These are phyloP conservation scores for Fusarium verrucosum DNA, from an alignment of 2,329 filamentous ascomycete genomes.

Conservation along the genomic window DNA sequence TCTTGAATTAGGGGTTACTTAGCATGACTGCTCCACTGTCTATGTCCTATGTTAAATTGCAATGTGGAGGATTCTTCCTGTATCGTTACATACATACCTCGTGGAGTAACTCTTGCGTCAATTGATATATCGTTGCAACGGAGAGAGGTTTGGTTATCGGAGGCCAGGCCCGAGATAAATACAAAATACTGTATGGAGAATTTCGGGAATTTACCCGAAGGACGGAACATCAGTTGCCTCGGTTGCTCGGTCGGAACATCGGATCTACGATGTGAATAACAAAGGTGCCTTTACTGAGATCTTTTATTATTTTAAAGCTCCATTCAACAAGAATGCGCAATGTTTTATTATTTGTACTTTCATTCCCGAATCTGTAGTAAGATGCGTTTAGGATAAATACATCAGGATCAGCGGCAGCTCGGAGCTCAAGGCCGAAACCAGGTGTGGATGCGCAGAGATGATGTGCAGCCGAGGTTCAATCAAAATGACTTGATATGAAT, in stretches of 20 bases:
- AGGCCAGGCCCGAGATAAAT: slow-evolving; percentile 13
- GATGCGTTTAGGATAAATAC: not conserved
- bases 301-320: not conserved
- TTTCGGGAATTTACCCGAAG: slow-evolving; percentile 13
- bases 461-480: slow-evolving; percentile 25
- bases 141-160: not conserved
- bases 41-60: not conserved
- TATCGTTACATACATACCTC: not conserved
- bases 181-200: not conserved
- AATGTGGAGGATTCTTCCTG: not conserved
- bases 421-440: slow-evolving; percentile 5
- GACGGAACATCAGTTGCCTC: slow-evolving; percentile 35
- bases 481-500: not conserved
- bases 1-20: not conserved
- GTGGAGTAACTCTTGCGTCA: slow-evolving; percentile 4
- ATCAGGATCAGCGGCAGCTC: not conserved
- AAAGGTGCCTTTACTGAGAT: not conserved
- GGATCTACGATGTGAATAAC: slow-evolving; percentile 10
- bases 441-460: not conserved
- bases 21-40: not conserved
- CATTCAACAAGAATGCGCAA: not conserved
- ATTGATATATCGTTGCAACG: not conserved
- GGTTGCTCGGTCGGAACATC: slow-evolving; percentile 43
- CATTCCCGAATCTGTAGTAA: not conserved
- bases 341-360: not conserved